Base-by-base conservation (phyloP, 1,284 basidiomycete genomes). In the Schizophyllum amplum region DNA sequence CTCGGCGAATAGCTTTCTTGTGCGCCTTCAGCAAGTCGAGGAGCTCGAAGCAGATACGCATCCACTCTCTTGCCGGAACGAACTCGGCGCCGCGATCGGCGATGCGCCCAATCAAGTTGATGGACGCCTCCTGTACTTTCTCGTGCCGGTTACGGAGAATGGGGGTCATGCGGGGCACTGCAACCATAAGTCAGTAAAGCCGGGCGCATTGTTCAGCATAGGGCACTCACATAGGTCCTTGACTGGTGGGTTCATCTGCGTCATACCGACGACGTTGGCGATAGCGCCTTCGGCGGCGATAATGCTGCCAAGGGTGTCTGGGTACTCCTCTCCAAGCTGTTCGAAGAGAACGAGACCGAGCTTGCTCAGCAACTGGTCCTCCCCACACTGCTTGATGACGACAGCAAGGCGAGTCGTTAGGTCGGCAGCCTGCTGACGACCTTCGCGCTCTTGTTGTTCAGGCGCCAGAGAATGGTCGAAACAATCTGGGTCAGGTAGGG, bases 211-310 rank as follows among this genome's bases (percentile, higher is more conserved):
- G 52, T 20, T 26, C 15, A 21, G 47, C 5, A 48, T 52, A 56
- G 61, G 53, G 62, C 21, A 67, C 93, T 83, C 71, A 95, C 92
- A 71, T 56, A 99, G 85, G 78, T 99, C 97, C 73, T 99, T 99
- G 52, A 99, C 94, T 0, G 95, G 97, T 20, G 97, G 97, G 71
- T 97, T 98, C 97, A 99, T 99, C 72, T 98, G 94, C 11, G 96
- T 98, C 97, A 99, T 99, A 75, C 97, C 97, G 60, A 99, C 95
- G 27, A 99, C 97, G 67, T 99, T 99, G 63, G 97, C 97, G 67
- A 99, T 99, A 52, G 96, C 95, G 62, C 92, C 94, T 70, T 97
- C 94, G 52, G 97, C 97, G 52, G 94, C 93, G 70, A 99, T 99
- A 73, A 99, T 98, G 75, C 93, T 96, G 68, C 94, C 97, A 23